Evolutionary conservation across 2,329 filamentous ascomycete genomes (phyloP).

Genomic region (Cercospora sp.): DNA sequence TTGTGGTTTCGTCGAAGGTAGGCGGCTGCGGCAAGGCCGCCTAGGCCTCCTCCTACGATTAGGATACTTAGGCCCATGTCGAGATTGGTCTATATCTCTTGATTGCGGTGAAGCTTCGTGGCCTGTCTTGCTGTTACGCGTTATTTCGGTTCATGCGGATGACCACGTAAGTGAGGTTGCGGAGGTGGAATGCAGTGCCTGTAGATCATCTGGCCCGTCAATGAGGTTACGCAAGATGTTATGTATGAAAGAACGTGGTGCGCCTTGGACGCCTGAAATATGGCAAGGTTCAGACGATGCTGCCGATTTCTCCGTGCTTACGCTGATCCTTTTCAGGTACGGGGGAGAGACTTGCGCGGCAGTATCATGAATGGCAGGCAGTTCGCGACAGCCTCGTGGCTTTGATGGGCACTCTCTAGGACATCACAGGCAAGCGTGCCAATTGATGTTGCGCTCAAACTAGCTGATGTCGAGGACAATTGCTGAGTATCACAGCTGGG

Average conservation of each 20-base stretch:
- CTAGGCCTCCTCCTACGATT: constrained; percentile 17
- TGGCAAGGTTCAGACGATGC: background rate
- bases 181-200: background rate
- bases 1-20: constrained; percentile 12
- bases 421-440: background rate
- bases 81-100: background rate
- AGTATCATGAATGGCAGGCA: background rate
- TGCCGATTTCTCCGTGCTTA: constrained; percentile 1
- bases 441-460: background rate
- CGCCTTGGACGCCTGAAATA: background rate
- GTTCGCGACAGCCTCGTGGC: background rate
- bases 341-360: background rate
- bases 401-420: background rate
- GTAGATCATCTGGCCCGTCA: background rate
- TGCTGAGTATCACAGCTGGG: background rate
- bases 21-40: constrained; percentile 8
- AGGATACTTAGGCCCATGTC: constrained; percentile 14
- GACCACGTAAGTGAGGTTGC: background rate
- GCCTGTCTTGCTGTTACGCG: background rate
- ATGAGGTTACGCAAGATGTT: background rate
- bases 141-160: background rate
- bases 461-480: background rate
- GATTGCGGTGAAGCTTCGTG: background rate
- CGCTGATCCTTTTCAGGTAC: background rate
- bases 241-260: background rate